Conservation (phyloP, 2,329 filamentous ascomycete species). For the Alternaria panax region DNA sequence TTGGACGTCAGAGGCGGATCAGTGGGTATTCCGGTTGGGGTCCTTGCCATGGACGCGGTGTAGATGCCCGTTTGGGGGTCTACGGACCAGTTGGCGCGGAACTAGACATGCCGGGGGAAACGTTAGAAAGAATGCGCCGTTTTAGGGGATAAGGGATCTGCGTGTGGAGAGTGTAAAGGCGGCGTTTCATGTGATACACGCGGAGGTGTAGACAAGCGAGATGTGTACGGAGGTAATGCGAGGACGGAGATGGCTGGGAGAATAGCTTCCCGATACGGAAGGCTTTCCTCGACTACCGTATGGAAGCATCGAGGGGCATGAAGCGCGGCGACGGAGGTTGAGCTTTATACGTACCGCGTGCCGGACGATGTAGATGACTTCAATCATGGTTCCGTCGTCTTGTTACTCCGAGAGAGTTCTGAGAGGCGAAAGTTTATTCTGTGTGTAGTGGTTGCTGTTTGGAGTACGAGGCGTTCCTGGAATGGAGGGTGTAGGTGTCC, state of each 20-base stretch:
- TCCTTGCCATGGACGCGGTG: slow-evolving; percentile 66
- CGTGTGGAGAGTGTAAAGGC: neutral
- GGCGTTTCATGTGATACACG: slow-evolving; percentile 14
- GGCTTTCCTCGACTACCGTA: slow-evolving; percentile 12
- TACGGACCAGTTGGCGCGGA: slow-evolving; percentile 89
- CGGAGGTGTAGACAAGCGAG: slow-evolving; percentile 6
- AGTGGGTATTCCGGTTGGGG: slow-evolving; percentile 85
- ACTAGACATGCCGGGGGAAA: slow-evolving; percentile 57
- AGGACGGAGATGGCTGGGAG: slow-evolving; percentile 8
- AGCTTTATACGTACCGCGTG: slow-evolving; percentile 57
- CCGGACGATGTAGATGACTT: slow-evolving; percentile 59
- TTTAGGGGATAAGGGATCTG: slow-evolving; percentile 11
- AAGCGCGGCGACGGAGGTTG: slow-evolving; percentile 11
- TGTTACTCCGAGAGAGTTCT: slow-evolving; percentile 4
- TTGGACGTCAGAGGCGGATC: slow-evolving; percentile 89
- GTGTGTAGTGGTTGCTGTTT: slow-evolving; percentile 13
- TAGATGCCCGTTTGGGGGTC: slow-evolving; percentile 83
- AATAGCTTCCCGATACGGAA: slow-evolving; percentile 17
- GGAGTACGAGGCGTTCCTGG: slow-evolving; percentile 17
- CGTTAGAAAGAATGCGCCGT: slow-evolving; percentile 31
- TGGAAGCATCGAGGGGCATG: slow-evolving; percentile 16
- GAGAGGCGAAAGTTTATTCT: slow-evolving; percentile 1
- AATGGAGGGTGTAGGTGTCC: neutral
- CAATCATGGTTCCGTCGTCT: slow-evolving; percentile 45
- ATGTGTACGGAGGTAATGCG: slow-evolving; percentile 15